Base-by-base conservation (phyloP, 306 rosid genomes). In the Acacia melanoxylon region DNA sequence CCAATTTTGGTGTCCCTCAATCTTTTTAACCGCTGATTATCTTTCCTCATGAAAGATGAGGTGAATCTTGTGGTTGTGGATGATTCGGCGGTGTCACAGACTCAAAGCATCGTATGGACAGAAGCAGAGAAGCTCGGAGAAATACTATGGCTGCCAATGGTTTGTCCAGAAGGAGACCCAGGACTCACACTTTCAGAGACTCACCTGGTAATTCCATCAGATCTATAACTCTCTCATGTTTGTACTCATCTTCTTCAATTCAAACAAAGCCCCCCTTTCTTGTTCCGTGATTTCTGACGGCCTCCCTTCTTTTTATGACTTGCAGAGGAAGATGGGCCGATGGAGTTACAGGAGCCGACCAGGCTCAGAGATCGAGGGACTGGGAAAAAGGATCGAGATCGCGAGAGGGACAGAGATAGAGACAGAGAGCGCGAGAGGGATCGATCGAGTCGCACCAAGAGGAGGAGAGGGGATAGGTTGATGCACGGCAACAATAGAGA, bases 241-340 rank as follows among this genome's bases (percentile, higher is more conserved):
- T 10, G 0, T 22, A 20, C 20, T 42, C 17, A n/a, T 42, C 25
- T 10, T 69, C 4, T 69, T 69, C 0, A 10, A 40, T n/a, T 67
- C 15, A 35, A 33, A 67, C 12, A 4, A 12, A 17, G 19, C 25
- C 7, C 73, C 16, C 8, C 9, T 79, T 71, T 83, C n/a, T 69
- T 54, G 15, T 75, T 58, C 24, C 16, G 17, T 41, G 13, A 70
- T 85, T 68, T 86, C 75, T 82, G 7, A 85, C 44, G 44, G 68
- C 8, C 54, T 48, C 16, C 11, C 12, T n/a, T 69, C 4, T 8
- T 41, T 41, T 41, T 22, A 12, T 41, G 76, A 2, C 6, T 44
- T 84, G 84, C 91, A 96, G 99, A 96, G 63, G 98, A 96, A 29
- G 99, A 96, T 49, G 99, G 96, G 5, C 86, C 88, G 65, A 82